Conservation (phyloP, 768 basidiomycete genomes). For the Zangia roseola region DNA sequence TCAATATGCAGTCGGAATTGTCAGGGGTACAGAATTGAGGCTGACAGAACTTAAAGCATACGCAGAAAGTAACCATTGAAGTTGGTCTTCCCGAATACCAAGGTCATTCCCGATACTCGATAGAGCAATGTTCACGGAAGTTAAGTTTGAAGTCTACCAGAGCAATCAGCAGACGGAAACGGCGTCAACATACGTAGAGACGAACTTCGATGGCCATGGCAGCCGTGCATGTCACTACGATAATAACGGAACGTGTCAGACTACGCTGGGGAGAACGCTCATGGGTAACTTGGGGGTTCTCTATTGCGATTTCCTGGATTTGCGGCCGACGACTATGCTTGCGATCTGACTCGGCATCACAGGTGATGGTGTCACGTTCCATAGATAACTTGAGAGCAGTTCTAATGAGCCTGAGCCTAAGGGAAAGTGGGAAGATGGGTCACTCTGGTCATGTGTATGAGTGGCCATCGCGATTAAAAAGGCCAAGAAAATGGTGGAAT, state of each 20-base stretch:
- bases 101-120: conserved; percentile 54
- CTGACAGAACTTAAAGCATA: conserved; percentile 67
- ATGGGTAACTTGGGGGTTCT: conserved; percentile 1
- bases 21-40: conserved; percentile 7
- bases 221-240: conserved; percentile 40
- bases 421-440: background rate
- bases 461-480: too few species aligned
- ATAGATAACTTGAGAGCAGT: conserved; percentile 3
- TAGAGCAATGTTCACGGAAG: conserved; percentile 50
- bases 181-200: background rate
- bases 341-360: conserved; percentile 12
- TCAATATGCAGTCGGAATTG: conserved; percentile 3
- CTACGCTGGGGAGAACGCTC: conserved; percentile 17
- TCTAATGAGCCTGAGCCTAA: background rate
- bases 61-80: conserved; percentile 70
- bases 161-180: conserved; percentile 5
- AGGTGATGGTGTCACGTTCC: conserved; percentile 6
- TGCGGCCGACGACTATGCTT: too few species aligned
- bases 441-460: background rate
- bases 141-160: conserved; percentile 32
- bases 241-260: conserved; percentile 24
- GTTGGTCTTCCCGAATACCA: conserved; percentile 44
- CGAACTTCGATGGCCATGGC: conserved; percentile 39
- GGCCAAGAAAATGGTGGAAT: too few species aligned
- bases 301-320: conserved; percentile 5